phyloP scores from a whole-genome alignment of 2,329 filamentous ascomycete species.

The Ophiostoma tasmaniense region DNA sequence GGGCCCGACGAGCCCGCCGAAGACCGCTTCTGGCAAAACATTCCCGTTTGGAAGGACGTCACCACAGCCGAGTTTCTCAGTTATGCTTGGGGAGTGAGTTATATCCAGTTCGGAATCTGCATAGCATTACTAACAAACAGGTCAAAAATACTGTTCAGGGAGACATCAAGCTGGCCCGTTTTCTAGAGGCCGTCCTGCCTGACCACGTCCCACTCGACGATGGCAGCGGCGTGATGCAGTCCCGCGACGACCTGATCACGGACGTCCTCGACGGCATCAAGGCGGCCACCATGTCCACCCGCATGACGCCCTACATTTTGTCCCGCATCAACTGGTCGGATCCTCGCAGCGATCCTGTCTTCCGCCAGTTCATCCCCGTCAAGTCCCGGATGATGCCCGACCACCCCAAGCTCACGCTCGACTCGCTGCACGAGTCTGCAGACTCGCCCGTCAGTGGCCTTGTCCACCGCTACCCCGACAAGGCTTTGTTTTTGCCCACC shows the following conservation, averaged over 20 bases:
- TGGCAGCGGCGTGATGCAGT: constrained; percentile 29
- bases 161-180: constrained; percentile 37
- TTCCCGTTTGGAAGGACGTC: constrained; percentile 42
- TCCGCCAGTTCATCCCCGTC: constrained; percentile 52
- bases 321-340: constrained; percentile 51
- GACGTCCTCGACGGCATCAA: constrained; percentile 47
- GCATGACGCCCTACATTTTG: constrained; percentile 53
- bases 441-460: constrained; percentile 50
- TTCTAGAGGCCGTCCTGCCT: constrained; percentile 43
- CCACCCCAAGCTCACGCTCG: constrained; percentile 45
- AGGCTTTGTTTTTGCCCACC: constrained; percentile 51
- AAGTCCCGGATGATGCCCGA: constrained; percentile 44
- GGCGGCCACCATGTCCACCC: constrained; percentile 50
- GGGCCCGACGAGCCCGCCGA: background rate
- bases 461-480: constrained; percentile 57
- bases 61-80: constrained; percentile 41
- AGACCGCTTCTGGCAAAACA: constrained; percentile 40
- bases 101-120: too few species aligned
- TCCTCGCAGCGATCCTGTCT: constrained; percentile 50
- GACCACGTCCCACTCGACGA: constrained; percentile 36
- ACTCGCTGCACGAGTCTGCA: constrained; percentile 49
- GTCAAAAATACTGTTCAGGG: constrained; percentile 42
- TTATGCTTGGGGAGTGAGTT: constrained; percentile 46
- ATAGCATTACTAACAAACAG: constrained; percentile 25
- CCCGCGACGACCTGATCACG: constrained; percentile 43